Percentiles rank a stretch among this genome's conserved stretches.
These are phyloP conservation scores for Skeletonema menzelii DNA, from an alignment of 108 stramenopile species.

Conservation along the genomic window DNA sequence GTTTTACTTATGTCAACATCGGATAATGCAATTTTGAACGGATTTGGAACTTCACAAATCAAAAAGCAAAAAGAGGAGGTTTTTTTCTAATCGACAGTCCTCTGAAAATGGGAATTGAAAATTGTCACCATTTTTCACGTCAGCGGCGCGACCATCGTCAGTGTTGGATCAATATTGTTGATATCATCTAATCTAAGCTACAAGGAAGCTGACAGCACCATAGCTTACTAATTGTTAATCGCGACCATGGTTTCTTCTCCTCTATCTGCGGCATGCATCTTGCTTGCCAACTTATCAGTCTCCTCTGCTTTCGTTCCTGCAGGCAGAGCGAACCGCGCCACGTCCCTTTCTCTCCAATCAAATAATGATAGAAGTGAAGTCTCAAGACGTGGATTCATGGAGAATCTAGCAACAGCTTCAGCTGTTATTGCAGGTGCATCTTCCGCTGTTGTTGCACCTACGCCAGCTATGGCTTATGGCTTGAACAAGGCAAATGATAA, in stretches of 20 bases:
- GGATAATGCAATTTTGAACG: no score
- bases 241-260: constrained; percentile 15
- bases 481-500: constrained; percentile 75
- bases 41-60: no score
- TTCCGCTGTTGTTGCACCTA: constrained; percentile 48
- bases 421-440: constrained; percentile 51
- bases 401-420: constrained; percentile 49
- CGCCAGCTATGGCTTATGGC: constrained; percentile 70
- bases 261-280: constrained; percentile 22
- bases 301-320: constrained; percentile 26
- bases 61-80: no score
- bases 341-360: constrained; percentile 14
- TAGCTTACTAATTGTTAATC: neutral
- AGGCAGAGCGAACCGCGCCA: neutral
- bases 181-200: no score
- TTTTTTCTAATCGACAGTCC: neutral
- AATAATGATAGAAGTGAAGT: constrained; percentile 8
- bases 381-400: constrained; percentile 70
- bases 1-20: no score
- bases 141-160: neutral
- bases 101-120: no score
- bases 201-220: neutral
- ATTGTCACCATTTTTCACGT: neutral
- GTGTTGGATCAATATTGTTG: no score
- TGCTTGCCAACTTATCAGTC: constrained; percentile 14